Percentiles rank a stretch among this genome's conserved stretches.
Evolutionary conservation across 1,284 basidiomycete species (phyloP).

Genomic region (Coniferiporia sulphurascens): DNA sequence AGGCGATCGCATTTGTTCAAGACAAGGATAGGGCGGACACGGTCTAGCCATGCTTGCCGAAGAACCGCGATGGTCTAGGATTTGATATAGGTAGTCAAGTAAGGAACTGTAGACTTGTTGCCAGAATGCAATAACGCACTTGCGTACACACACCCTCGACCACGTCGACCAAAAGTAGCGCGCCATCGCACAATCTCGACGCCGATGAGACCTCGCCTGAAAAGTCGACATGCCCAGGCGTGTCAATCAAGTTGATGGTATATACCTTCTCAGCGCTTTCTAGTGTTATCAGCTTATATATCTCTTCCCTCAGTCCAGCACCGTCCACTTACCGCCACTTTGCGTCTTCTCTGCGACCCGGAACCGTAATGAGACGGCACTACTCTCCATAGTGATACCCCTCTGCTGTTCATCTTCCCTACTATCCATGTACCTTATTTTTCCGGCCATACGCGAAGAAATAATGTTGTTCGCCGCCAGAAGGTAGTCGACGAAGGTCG

Average conservation of each 20-base stretch:
- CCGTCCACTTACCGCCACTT: constrained; percentile 36
- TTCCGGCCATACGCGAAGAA: constrained; percentile 91
- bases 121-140: constrained; percentile 38
- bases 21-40: constrained; percentile 86
- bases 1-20: constrained; percentile 98
- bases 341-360: constrained; percentile 59
- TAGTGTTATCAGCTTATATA: constrained; percentile 30
- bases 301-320: constrained; percentile 18
- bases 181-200: constrained; percentile 91
- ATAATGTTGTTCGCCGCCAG: constrained; percentile 98
- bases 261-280: constrained; percentile 58
- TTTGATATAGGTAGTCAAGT: background rate
- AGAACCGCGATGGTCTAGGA: constrained; percentile 89
- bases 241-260: constrained; percentile 94
- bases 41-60: constrained; percentile 91
- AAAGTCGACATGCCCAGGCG: constrained; percentile 98
- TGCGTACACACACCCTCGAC: constrained; percentile 99
- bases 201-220: constrained; percentile 96
- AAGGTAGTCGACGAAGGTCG: constrained; percentile 92
- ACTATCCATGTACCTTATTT: constrained; percentile 93
- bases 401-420: constrained; percentile 97
- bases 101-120: background rate
- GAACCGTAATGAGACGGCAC: constrained; percentile 86
- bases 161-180: constrained; percentile 94
- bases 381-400: constrained; percentile 99